phyloP scores from a whole-genome alignment of 139 green algal species.

The Ettlia oleoabundans region DNA sequence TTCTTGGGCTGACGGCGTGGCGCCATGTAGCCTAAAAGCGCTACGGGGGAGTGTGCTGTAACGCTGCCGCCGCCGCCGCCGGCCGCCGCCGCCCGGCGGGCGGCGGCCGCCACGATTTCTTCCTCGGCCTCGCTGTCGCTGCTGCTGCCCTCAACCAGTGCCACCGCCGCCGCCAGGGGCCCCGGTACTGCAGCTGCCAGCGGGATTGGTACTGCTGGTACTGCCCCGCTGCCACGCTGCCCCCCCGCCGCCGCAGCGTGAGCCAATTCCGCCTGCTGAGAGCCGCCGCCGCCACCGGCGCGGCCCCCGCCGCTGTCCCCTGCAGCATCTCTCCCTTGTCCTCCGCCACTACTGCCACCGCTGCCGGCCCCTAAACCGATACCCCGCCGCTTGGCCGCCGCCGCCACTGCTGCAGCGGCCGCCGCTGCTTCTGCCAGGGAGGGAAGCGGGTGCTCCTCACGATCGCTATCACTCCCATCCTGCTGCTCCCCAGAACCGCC shows the following conservation, averaged over 20 bases:
- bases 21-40: constrained; percentile 10
- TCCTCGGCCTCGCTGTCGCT: constrained; percentile 23
- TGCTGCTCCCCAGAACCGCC: no score
- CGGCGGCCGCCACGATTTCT: not conserved
- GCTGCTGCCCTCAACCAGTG: not conserved
- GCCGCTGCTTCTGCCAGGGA: not conserved
- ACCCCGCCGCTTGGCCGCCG: not conserved
- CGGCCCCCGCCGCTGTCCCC: no score
- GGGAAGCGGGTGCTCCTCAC: not conserved
- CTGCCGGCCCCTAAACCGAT: not conserved
- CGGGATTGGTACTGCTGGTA: no score
- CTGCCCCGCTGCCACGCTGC: no score
- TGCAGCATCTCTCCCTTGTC: not conserved
- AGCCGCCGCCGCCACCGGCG: no score
- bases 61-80: not conserved
- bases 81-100: not conserved
- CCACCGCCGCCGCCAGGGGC: not conserved
- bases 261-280: no score
- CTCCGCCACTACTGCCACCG: not conserved
- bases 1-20: not conserved
- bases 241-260: no score
- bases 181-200: not conserved
- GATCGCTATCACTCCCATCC: not conserved
- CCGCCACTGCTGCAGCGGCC: not conserved
- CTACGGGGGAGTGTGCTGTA: not conserved